Percentiles rank a stretch among this genome's conserved stretches.
These are phyloP conservation scores for Haematococcus lacustris DNA, from an alignment of 139 green algal species.

Conservation along the genomic window DNA sequence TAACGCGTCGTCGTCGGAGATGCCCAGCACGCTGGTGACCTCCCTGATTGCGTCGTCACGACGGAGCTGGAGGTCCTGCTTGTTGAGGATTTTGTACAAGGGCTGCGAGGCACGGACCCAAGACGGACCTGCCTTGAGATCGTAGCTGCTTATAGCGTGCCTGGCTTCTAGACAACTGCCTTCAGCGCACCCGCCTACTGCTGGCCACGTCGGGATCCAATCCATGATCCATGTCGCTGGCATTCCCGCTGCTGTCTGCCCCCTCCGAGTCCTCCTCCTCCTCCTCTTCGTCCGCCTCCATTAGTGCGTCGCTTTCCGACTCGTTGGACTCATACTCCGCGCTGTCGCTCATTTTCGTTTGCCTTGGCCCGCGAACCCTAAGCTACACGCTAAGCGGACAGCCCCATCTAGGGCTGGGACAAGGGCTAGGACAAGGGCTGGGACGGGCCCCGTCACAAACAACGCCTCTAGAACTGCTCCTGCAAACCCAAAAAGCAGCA, in stretches of 20 bases:
- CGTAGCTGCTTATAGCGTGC: not conserved
- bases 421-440: no score
- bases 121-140: not conserved
- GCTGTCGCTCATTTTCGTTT: no score
- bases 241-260: no score
- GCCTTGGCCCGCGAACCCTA: no score
- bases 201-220: not conserved
- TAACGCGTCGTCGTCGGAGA: slow-evolving; percentile 51
- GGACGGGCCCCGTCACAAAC: no score
- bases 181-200: not conserved
- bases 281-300: not conserved
- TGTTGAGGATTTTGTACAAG: slow-evolving; percentile 24
- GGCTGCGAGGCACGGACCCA: slow-evolving; percentile 11
- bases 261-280: slow-evolving; percentile 6
- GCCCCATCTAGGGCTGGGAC: no score
- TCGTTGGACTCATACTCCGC: not conserved
- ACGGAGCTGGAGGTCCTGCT: slow-evolving; percentile 27
- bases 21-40: slow-evolving; percentile 48
- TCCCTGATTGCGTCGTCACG: slow-evolving; percentile 31
- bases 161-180: not conserved
- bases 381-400: no score
- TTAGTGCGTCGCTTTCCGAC: not conserved
- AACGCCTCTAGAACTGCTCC: no score
- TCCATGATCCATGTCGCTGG: no score
- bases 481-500: no score